Evolutionary conservation across 2,329 filamentous ascomycete genomes (phyloP).

Genomic region (Venturia pyrina): DNA sequence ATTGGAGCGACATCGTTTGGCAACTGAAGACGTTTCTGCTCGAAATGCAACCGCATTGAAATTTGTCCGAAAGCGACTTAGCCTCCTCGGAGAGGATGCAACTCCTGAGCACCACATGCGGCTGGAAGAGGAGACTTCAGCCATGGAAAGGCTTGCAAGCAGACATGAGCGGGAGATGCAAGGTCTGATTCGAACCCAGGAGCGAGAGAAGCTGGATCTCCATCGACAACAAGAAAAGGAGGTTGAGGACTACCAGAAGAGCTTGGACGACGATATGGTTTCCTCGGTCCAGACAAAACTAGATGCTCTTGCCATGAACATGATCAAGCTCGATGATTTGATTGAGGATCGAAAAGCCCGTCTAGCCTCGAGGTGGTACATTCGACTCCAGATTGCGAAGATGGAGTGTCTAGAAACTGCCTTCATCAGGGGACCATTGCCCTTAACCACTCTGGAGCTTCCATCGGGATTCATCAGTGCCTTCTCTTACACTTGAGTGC

Average conservation of each 20-base stretch:
- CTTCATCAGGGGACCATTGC: not conserved
- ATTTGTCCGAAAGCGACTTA: conserved; percentile 1
- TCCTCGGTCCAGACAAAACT: not conserved
- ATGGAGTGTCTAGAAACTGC: not conserved
- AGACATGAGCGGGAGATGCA: conserved; percentile 10
- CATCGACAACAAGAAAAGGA: conserved; percentile 11
- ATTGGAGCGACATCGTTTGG: not conserved
- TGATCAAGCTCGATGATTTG: conserved; percentile 8
- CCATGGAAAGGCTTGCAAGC: conserved; percentile 5
- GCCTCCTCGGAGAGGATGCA: conserved; percentile 8
- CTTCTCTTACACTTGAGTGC: conserved; percentile 1
- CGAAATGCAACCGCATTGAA: conserved; percentile 12
- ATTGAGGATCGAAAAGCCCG: conserved; percentile 8
- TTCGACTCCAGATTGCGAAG: conserved; percentile 10
- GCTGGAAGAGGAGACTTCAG: conserved; percentile 8
- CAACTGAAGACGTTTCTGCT: not conserved
- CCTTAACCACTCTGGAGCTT: conserved; percentile 1
- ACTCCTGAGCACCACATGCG: conserved; percentile 8
- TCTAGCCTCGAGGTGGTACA: conserved; percentile 10
- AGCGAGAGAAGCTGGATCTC: conserved; percentile 8
- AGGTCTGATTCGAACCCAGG: conserved; percentile 6
- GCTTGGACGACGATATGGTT: not conserved
- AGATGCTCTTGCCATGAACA: conserved; percentile 5
- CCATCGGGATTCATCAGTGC: not conserved
- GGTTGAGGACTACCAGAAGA: conserved; percentile 4